Evolutionary conservation across 225 moss, liverwort and hornwort species (phyloP).

Genomic region (Ulota crispa): DNA sequence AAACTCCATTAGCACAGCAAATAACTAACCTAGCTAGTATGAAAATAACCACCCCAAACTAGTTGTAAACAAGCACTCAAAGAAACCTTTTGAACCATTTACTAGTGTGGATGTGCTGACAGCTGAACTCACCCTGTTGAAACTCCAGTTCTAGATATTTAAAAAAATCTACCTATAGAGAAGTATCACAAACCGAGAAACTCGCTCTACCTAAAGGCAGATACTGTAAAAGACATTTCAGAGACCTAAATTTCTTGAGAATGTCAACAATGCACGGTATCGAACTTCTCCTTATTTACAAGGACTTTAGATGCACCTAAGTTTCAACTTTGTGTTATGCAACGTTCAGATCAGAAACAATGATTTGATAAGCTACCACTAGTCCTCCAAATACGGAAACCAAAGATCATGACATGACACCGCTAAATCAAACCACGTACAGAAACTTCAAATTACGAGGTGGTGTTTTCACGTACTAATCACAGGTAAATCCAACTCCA

Average conservation of each 20-base stretch:
- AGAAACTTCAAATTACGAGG: slow-evolving; percentile 2
- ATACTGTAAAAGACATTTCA: background rate
- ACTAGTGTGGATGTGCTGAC: background rate
- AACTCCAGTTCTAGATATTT: background rate
- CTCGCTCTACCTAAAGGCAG: background rate
- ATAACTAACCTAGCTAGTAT: background rate
- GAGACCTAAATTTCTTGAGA: background rate
- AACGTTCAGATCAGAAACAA: background rate
- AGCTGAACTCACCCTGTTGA: background rate
- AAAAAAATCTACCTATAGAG: background rate
- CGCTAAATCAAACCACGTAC: background rate
- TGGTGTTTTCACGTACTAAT: slow-evolving; percentile 69
- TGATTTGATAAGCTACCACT: background rate
- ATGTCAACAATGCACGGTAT: background rate
- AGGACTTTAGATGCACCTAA: background rate
- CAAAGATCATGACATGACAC: background rate
- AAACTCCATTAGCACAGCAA: background rate
- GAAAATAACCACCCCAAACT: background rate
- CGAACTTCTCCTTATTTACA: background rate
- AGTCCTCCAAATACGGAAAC: background rate
- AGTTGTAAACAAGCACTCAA: background rate
- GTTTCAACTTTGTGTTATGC: background rate
- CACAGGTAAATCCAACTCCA: slow-evolving; percentile 92
- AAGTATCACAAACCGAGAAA: background rate
- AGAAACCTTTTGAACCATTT: background rate